Evolutionary conservation across 768 basidiomycete species (phyloP).

Genomic region (Megacollybia marginata): DNA sequence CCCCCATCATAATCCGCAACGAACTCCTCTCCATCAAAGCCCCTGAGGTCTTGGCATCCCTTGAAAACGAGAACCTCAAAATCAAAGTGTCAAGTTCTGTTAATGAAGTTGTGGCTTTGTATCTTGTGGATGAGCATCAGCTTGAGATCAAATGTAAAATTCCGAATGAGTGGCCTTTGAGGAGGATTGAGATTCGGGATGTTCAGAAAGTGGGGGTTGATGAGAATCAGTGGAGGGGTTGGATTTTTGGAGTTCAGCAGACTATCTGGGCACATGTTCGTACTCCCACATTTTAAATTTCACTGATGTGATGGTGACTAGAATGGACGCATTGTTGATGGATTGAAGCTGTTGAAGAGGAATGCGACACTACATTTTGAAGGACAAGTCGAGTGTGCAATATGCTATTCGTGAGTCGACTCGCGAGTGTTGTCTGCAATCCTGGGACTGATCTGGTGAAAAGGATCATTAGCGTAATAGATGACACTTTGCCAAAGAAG

Average conservation of each 20-base stretch:
- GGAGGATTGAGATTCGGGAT: slow-evolving; percentile 82
- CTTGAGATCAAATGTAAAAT: slow-evolving; percentile 85
- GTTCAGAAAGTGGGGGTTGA: slow-evolving; percentile 79
- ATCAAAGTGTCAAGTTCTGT: slow-evolving; percentile 63
- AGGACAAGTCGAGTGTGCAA: slow-evolving; percentile 93
- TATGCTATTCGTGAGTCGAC: slow-evolving; percentile 79
- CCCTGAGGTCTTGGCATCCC: slow-evolving; percentile 42
- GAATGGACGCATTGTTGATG: slow-evolving; percentile 90
- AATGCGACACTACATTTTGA: slow-evolving; percentile 92
- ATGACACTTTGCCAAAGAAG: slow-evolving; percentile 81
- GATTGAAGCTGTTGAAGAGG: slow-evolving; percentile 83
- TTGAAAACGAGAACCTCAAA: slow-evolving; percentile 70
- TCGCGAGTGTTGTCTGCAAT: neutral
- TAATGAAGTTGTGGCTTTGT: slow-evolving; percentile 79
- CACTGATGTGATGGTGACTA: slow-evolving; percentile 19
- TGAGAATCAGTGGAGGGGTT: slow-evolving; percentile 86
- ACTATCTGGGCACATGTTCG: slow-evolving; percentile 80
- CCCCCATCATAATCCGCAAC: slow-evolving; percentile 76
- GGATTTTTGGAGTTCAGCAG: slow-evolving; percentile 90
- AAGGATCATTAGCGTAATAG: slow-evolving; percentile 87
- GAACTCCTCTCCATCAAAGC: slow-evolving; percentile 73
- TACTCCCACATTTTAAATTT: slow-evolving; percentile 2
- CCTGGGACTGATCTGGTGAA: slow-evolving; percentile 3
- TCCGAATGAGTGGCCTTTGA: slow-evolving; percentile 87
- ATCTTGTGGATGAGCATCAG: slow-evolving; percentile 87